Base-by-base conservation (phyloP, 2,329 filamentous ascomycete species). In the Aspergillus intermedius region DNA sequence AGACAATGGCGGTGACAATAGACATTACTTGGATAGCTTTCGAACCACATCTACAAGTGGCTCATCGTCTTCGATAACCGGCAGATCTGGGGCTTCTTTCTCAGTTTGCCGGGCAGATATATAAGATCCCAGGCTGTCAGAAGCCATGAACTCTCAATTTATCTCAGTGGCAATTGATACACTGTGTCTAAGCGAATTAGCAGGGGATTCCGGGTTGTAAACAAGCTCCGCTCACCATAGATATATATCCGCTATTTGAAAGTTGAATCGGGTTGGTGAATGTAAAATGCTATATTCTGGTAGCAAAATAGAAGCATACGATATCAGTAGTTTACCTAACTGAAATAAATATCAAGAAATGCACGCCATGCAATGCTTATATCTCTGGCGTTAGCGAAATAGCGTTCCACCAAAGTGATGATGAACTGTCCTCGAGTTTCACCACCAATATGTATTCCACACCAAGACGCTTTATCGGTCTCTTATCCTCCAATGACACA, bases 21-120 rank as follows among this genome's bases (percentile, higher is more conserved):
- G 12, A 51, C 7, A 51, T 53, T 58, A 72, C 70, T 62, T 59
- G 25, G 64, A 66, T 32, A 75, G 47, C 48, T 74, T 73, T 28
- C 63, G 60, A 42, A 73, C 63, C 10, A 74, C 60, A 30, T 68
- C 62, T 21, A 62, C 58, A 10, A 75, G 61, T 6, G 62, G 49
- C 45, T 74, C 70, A 37, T 68, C 54, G n/a, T 65, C 64, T 22
- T 68, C 67, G 44, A 74, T 71, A 30, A 63, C 59, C 2, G 71
- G 71, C 30, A 71, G 59, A 54, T 70, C 66, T 56, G 63, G 46
- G 50, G 67, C 52, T 43, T 65, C 56, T 50, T 53, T 54, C 44
- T 60, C 49, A 49, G 44, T 44, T n/a, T 42, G 47, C 9, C 46
- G 39, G 43, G 53, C 44, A n/a, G 57, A 53, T 37, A 54, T 56